A percentile compares a stretch with the other conserved stretches of the same genome.
Conservation (phyloP, 345 rosid genomes). For the Moricandia arvensis region DNA sequence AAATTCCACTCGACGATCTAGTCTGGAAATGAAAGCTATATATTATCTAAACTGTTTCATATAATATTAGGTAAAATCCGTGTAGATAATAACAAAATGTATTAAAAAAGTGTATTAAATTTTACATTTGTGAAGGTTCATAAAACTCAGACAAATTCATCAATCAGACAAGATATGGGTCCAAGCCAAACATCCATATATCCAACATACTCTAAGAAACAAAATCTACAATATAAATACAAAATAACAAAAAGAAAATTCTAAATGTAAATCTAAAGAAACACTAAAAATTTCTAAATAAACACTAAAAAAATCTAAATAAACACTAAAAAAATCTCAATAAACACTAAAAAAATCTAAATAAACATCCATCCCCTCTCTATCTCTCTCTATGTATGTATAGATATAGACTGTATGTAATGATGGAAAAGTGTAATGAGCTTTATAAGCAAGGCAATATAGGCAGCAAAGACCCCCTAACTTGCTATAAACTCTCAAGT, state of each 20-base stretch:
- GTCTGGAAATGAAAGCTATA: not conserved
- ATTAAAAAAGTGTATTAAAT: not conserved
- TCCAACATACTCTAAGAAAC: slow-evolving; percentile 36
- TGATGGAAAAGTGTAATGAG: slow-evolving; percentile 34
- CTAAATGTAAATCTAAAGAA: slow-evolving; percentile 30
- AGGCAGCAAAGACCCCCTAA: slow-evolving; percentile 21
- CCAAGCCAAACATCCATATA: slow-evolving; percentile 33
- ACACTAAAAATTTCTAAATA: too few relatives aligned
- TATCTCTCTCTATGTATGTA: slow-evolving; percentile 9
- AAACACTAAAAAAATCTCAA: slow-evolving; percentile 17
- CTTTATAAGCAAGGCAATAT: slow-evolving; percentile 37
- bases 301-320: slow-evolving; percentile 10
- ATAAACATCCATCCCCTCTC: not conserved
- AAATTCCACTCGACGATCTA: not conserved
- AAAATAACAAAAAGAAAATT: slow-evolving; percentile 42
- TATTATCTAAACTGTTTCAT: not conserved
- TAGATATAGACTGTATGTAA: slow-evolving; percentile 30
- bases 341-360: not conserved
- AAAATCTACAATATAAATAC: slow-evolving; percentile 36
- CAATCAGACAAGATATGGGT: slow-evolving; percentile 38
- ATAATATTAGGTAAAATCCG: not conserved
- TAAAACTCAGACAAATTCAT: slow-evolving; percentile 38
- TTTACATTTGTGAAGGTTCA: slow-evolving; percentile 11
- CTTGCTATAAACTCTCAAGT: slow-evolving; percentile 32
- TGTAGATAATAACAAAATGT: not conserved